Evolutionary conservation across 116 monocot genomes (phyloP).

Genomic region (Posidonia oceanica): DNA sequence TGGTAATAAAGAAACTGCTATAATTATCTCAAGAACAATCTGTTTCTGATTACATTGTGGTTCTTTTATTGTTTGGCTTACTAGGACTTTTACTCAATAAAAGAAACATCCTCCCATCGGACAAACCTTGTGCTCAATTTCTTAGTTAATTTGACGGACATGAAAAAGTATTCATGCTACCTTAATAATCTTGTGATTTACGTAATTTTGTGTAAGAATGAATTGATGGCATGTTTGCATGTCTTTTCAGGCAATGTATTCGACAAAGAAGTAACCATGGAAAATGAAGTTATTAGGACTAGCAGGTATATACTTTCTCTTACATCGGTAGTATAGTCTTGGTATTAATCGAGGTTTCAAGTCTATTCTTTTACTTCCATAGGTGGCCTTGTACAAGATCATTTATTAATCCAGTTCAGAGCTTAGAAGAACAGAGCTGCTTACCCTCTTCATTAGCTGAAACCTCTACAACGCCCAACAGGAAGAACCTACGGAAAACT

Average conservation of each 20-base stretch:
- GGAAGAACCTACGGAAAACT: not conserved
- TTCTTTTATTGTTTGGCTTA: too few species aligned
- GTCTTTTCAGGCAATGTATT: conserved; percentile 2
- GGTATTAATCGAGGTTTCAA: not conserved
- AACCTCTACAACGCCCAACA: conserved; percentile 1
- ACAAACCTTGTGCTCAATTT: too few species aligned
- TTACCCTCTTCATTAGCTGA: conserved; percentile 5
- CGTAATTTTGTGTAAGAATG: not conserved
- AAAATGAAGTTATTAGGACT: conserved; percentile 11
- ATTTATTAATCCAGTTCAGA: not conserved
- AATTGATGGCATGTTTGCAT: not conserved
- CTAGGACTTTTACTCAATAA: too few species aligned
- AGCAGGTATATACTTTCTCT: conserved; percentile 8
- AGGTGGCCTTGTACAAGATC: conserved; percentile 12
- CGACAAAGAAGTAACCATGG: conserved; percentile 2
- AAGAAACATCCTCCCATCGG: too few species aligned
- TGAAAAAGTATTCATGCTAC: too few species aligned
- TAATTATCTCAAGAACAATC: too few species aligned
- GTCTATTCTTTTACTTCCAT: not conserved
- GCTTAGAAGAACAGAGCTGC: not conserved
- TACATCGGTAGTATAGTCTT: not conserved
- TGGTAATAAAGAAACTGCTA: too few species aligned
- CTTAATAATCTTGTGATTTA: not conserved
- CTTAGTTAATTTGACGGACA: too few species aligned
- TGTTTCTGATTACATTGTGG: too few species aligned